phyloP scores from a whole-genome alignment of 1,284 basidiomycete species.

The Stygiomarasmius scandens region DNA sequence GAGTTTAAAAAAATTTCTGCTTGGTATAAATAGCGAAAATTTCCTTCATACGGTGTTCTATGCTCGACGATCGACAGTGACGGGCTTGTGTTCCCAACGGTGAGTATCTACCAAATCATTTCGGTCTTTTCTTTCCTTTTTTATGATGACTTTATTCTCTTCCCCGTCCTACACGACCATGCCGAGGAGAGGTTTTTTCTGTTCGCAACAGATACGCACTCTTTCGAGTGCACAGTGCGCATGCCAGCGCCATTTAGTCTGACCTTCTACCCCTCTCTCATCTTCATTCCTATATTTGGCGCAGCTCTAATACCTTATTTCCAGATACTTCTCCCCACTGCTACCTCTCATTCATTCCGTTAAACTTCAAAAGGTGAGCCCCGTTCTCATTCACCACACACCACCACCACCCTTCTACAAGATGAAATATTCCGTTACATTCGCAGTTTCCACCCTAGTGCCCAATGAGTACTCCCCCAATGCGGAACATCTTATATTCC shows the following conservation, averaged over 20 bases:
- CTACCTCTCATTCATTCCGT: no score
- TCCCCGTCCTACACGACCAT: constrained; percentile 84
- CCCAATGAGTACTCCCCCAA: constrained; percentile 73
- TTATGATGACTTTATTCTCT: constrained; percentile 78
- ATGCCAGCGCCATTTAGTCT: constrained; percentile 85
- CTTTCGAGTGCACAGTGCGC: constrained; percentile 67
- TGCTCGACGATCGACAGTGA: no score
- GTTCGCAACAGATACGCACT: constrained; percentile 72
- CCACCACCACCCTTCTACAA: constrained; percentile 27
- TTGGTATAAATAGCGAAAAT: no score
- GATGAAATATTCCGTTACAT: constrained; percentile 70
- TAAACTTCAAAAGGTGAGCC: no score
- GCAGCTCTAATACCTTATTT: no score
- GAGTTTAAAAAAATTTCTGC: no score
- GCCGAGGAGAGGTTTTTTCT: constrained; percentile 71
- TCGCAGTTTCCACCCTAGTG: constrained; percentile 80
- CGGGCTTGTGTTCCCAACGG: no score
- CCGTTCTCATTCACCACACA: no score
- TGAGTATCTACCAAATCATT: no score
- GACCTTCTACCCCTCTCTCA: constrained; percentile 27
- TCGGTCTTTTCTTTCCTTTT: constrained; percentile 19
- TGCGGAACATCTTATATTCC: constrained; percentile 57
- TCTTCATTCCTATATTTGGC: no score
- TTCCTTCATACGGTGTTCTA: no score
- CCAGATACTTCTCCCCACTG: no score